Base-by-base conservation (phyloP, 768 basidiomycete species). In the Boletus reticulatus region DNA sequence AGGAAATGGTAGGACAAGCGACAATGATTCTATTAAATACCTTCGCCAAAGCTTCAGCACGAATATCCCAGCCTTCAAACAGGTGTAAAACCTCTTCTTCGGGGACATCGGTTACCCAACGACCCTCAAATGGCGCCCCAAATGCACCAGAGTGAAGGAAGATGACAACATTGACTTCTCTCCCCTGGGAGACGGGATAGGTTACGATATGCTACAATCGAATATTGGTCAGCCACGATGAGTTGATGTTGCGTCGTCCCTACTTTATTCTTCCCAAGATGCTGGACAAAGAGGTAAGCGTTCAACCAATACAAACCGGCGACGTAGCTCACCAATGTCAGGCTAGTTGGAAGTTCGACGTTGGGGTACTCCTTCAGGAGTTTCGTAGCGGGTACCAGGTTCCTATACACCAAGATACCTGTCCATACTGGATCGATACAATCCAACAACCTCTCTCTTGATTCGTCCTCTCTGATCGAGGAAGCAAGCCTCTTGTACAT, bases 181-280 rank as follows among this genome's bases (percentile, higher is more conserved):
- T 53, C 4, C 76, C 75, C 53, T 66, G 70, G 3, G 73, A 72
- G 43, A 78, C 64, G 5, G 78, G 76, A 56, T 72, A 78, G 3
- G 65, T 52, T 1, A 80, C 70, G 5, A 78, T 53, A 50, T 77
- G 70, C 80, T 80, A 42, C 4, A 39, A n/a, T 46, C 11, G 24
- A 4, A 34, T 17, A 16, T 45, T 50, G 20, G 47, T 55, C 37
- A 59, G 52, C 19, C 4, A 20, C 11, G 17, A 34, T 24, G 20
- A 14, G 4, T 9, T 20, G 24, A 49, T 32, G 46, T 48, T 38
- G 39, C 24, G 11, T 48, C 6, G 0, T 11, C 20, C 55, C 31
- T 39, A 49, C 59, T 43, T 61, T 48, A 14, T 59, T 45, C 50
- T 65, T 66, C 36, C 67, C 66, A 43, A 65, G 52, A 55, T 66